Base-by-base conservation (phyloP, 2,329 filamentous ascomycete species). In the Ampelomyces quisqualis region DNA sequence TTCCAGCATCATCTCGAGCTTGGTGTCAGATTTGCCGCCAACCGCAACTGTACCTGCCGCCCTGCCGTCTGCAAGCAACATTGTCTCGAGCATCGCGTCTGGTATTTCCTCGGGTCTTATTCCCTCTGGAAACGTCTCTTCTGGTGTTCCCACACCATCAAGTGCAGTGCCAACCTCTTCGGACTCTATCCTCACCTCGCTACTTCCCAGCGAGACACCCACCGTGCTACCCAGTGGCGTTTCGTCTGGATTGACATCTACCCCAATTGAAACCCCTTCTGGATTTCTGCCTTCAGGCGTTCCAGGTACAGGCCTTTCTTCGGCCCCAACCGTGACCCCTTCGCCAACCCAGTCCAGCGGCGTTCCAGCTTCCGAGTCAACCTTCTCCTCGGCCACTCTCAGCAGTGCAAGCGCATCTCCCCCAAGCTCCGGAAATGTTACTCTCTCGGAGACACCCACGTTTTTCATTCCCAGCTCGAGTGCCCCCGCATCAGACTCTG, bases 301-400 rank as follows among this genome's bases (percentile, higher is more conserved):
- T 4, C 14, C 24, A 8, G 44, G 44, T n/a, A 45, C 51, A 18
- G 48, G 34, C 13, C 23, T 28, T 19, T 36, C 34, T 7, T 28
- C 34, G 18, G 21, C 13, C 20, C 28, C 29, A 3, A 21, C 22
- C 6, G 28, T 38, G 14, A 37, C 44, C 11, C 20, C 43, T 7
- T 18, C 34, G 42, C 32, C 43, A 28, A 19, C 11, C 10, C 10
- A 42, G 26, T 43, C 51, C 19, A 24, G 48, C 34, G 52, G 47
- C 35, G 38, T 56, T 11, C 50, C 55, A 0, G 42, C 52, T 11
- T 59, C 54, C 31, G 55, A 57, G 34, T 45, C 40, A 7, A 28
- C 38, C n/a, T 28, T 45, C 3, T 37, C 40, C 7, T 43, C 44
- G 44, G 42, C 36, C 9, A 15, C 26, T 7, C 34, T 41, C 13